Conservation (phyloP, 805 yeast genomes). For the Spathaspora passalidarum region DNA sequence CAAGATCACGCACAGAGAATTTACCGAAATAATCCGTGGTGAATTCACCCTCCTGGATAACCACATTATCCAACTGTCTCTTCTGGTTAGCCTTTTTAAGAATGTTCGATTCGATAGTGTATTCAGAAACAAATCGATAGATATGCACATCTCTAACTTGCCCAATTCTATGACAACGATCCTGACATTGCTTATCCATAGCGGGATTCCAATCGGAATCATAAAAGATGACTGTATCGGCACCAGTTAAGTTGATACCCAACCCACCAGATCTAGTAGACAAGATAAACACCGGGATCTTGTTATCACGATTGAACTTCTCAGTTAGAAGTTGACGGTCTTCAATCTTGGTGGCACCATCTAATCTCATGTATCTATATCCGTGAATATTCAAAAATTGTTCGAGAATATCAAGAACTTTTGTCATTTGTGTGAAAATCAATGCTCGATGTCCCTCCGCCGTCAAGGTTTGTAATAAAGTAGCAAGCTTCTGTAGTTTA, state of each 20-base stretch:
- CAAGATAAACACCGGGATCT: constrained; percentile 85
- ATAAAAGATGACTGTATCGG: constrained; percentile 96
- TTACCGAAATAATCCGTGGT: constrained; percentile 94
- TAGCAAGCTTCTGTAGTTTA: constrained; percentile 82
- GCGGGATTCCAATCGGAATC: constrained; percentile 99
- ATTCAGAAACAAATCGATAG: constrained; percentile 92
- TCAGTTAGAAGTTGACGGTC: constrained; percentile 95
- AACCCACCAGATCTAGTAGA: constrained; percentile 98
- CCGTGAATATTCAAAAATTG: constrained; percentile 94
- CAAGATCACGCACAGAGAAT: constrained; percentile 78
- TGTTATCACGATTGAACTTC: constrained; percentile 80
- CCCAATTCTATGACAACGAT: constrained; percentile 98
- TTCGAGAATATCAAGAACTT: constrained; percentile 88
- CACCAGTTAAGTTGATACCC: constrained; percentile 97
- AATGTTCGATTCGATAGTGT: constrained; percentile 93
- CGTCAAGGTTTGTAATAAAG: constrained; percentile 69
- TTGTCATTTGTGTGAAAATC: constrained; percentile 97
- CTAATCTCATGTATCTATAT: constrained; percentile 88
- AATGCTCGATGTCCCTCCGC: constrained; percentile 90
- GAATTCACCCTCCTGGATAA: constrained; percentile 96
- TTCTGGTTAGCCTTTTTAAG: constrained; percentile 92
- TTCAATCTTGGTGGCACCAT: constrained; percentile 96
- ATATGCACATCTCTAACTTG: constrained; percentile 98
- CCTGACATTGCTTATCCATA: constrained; percentile 99
- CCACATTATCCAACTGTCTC: constrained; percentile 88